A percentile compares a stretch with the other conserved stretches of the same genome.
Conservation (phyloP, 2,329 filamentous ascomycete genomes). For the Calonectria pseudoturangicola region DNA sequence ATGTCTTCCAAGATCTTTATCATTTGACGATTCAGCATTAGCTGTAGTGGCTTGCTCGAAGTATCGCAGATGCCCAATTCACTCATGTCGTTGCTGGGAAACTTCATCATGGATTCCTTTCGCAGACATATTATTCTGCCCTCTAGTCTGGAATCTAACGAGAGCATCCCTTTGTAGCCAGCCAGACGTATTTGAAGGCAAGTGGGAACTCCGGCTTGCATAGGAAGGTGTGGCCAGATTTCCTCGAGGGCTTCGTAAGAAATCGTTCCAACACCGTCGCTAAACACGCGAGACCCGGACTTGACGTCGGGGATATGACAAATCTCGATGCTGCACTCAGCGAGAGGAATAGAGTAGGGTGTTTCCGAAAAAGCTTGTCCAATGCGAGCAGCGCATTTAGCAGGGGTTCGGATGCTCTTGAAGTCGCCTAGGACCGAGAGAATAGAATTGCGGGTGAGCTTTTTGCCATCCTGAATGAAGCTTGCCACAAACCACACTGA, state of each 20-base stretch:
- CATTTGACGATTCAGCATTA: constrained; percentile 85
- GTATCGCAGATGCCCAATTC: constrained; percentile 84
- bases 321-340: constrained; percentile 59
- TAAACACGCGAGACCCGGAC: constrained; percentile 77
- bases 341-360: constrained; percentile 74
- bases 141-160: constrained; percentile 76
- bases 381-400: constrained; percentile 75
- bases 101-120: constrained; percentile 86
- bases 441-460: constrained; percentile 62
- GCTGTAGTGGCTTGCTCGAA: constrained; percentile 78
- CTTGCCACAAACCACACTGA: constrained; percentile 78
- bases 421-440: constrained; percentile 72
- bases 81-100: constrained; percentile 71
- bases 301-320: constrained; percentile 70
- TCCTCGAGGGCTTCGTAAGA: constrained; percentile 75
- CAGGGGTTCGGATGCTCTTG: constrained; percentile 69
- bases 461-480: constrained; percentile 62
- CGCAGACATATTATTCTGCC: constrained; percentile 78
- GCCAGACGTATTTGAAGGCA: constrained; percentile 84
- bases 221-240: constrained; percentile 75
- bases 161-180: constrained; percentile 87
- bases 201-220: constrained; percentile 71
- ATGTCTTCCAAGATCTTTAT: constrained; percentile 93
- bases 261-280: constrained; percentile 86
- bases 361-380: constrained; percentile 86